Evolutionary conservation across 805 yeast species (phyloP).

Genomic region (Nakazawaea ernobii): DNA sequence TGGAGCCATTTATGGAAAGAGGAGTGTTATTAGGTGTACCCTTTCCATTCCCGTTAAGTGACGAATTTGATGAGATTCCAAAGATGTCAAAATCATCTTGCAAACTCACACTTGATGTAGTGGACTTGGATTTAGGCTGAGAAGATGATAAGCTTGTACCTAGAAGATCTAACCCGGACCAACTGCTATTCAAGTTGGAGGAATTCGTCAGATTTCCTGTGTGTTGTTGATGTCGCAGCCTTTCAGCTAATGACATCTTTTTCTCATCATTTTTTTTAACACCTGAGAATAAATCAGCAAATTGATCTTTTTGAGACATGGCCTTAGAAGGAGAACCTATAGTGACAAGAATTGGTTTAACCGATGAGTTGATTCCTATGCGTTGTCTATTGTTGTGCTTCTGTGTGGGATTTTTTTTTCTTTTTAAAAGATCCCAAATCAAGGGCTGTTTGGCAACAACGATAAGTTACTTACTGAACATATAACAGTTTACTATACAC

Average conservation of each 20-base stretch:
- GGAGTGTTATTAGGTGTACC: neutral
- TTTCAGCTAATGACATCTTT: slow-evolving; percentile 28
- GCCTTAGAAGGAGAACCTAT: neutral
- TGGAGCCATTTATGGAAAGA: neutral
- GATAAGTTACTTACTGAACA: no score
- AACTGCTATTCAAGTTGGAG: slow-evolving; percentile 13
- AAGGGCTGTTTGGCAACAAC: neutral
- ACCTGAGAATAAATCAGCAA: slow-evolving; percentile 33
- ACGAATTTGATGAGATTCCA: neutral
- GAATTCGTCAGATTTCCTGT: neutral
- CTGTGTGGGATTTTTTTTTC: neutral
- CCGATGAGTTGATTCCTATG: no score
- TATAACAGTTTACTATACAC: neutral
- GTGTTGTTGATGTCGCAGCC: slow-evolving; percentile 19
- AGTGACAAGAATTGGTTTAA: neutral
- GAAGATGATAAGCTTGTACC: slow-evolving; percentile 11
- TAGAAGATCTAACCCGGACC: slow-evolving; percentile 35
- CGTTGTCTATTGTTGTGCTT: neutral
- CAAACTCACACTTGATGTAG: neutral
- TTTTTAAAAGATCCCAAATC: neutral
- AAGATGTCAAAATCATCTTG: neutral
- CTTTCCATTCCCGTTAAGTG: neutral
- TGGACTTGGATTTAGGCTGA: slow-evolving; percentile 7
- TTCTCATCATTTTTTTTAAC: slow-evolving; percentile 19
- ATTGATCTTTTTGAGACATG: slow-evolving; percentile 26